phyloP scores from a whole-genome alignment of 306 rosid genomes.

The Acmispon strigosus region DNA sequence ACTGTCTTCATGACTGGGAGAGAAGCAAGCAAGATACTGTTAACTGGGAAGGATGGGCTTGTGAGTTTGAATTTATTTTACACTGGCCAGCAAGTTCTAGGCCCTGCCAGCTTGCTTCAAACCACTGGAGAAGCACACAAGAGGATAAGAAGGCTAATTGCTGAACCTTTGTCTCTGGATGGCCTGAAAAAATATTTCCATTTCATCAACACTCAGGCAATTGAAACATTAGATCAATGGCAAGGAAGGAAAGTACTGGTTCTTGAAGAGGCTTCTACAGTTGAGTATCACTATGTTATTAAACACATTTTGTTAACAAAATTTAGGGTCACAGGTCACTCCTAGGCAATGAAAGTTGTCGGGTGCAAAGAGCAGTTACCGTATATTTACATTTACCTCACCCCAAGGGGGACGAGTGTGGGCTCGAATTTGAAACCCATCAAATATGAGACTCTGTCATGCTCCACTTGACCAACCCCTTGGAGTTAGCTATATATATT shows the following conservation, averaged over 20 bases:
- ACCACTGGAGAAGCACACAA: slow-evolving; percentile 77
- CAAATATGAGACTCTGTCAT: too few relatives aligned
- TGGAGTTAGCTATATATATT: not conserved
- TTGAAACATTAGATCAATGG: slow-evolving; percentile 60
- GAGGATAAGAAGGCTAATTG: slow-evolving; percentile 65
- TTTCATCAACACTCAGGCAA: slow-evolving; percentile 62
- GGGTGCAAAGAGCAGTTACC: too few relatives aligned
- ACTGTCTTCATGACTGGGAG: slow-evolving; percentile 84
- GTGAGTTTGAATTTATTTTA: slow-evolving; percentile 79
- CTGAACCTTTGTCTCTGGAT: slow-evolving; percentile 71
- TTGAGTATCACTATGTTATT: slow-evolving; percentile 28
- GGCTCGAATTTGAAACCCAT: too few relatives aligned
- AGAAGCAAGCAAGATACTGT: slow-evolving; percentile 69
- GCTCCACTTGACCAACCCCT: too few relatives aligned
- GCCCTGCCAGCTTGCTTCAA: slow-evolving; percentile 79
- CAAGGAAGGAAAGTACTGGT: slow-evolving; percentile 43
- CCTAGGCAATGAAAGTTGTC: too few relatives aligned
- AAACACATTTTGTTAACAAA: not conserved
- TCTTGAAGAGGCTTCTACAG: slow-evolving; percentile 87
- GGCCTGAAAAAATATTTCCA: slow-evolving; percentile 69
- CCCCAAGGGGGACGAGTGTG: too few relatives aligned
- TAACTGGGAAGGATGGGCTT: slow-evolving; percentile 75
- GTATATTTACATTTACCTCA: too few relatives aligned
- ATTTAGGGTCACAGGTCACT: too few relatives aligned
- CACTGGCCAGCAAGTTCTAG: slow-evolving; percentile 72